Base-by-base conservation (phyloP, 2,329 filamentous ascomycete genomes). In the Akanthomyces lecanii region DNA sequence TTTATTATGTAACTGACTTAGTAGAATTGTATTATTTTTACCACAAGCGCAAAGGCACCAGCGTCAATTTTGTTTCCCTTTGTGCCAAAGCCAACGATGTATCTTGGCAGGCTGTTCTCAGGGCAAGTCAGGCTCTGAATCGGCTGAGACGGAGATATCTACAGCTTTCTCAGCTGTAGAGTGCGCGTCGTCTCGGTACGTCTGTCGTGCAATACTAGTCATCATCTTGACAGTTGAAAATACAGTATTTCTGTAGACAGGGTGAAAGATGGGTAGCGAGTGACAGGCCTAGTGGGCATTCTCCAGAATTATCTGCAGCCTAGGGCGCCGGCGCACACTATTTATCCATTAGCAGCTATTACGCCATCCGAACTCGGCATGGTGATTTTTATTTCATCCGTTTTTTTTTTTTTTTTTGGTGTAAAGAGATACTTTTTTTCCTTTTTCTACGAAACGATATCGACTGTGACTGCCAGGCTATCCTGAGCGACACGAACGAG, bases 311-410 rank as follows among this genome's bases (percentile, higher is more conserved):
- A 40, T 23, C 33, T 18, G 47, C n/a, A 28, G n/a, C 18, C n/a
- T 8, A 25, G 30, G 30, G 10, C 8, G 36, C 23, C 16, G 36
- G 47, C 30, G 14, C 52, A n/a, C 38, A 45, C 36, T 25, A 42
- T 36, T 23, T 3, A 21, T 16, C 2, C 14, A 5, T 36, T 36
- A 11, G 33, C 33, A 36, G 33, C 38, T 40, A 63, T 63, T 59
- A 28, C 62, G 50, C 62, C 62, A 63, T 63, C 62, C 48, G 16
- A 60, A 59, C 54, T 47, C 40, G 61, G 54, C 48, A 63, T 63
- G 61, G 61, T 50, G 62, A 60, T 51, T 57, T 53, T 52, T 63
- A 1, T 21, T 21, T 1, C 21, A 21, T 21, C 21, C 21, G 21
- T 21, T 21, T 21, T 47, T 47, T 25, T 6, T 21, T 7, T 33